Base-by-base conservation (phyloP, 129 eudicot genomes). In the Flaveria ramosissima region DNA sequence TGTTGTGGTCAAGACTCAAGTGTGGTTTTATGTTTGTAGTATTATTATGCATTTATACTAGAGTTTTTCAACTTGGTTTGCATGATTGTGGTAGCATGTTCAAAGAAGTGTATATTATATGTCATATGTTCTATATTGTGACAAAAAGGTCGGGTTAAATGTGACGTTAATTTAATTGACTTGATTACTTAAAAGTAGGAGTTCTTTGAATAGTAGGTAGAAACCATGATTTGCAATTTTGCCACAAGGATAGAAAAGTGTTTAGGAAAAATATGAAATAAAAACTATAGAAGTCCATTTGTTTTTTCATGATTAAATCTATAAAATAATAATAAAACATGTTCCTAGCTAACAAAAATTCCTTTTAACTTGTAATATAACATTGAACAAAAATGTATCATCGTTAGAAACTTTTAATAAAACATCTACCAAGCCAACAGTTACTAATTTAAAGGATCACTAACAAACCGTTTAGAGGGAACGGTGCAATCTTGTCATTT, bases 91-190 rank as follows among this genome's bases (percentile, higher is more conserved):
- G 17, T 62, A 45, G 14, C 39, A 45, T 62, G 21, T 62, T 75
- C 50, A 75, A 75, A 75, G 71, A 75, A 45, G 36, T 13, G 1
- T 51, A 27, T 7, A 26, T 75, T 27, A 62, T 26, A 11, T 6
- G 76, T n/a, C 42, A 51, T 75, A n/a, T 62, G 6, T 46, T 27
- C 0, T 75, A 46, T 27, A 45, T 26, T 43, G 47, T 46, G n/a
- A 36, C 50, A 20, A 62, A 47, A 26, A 75, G 27, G 72, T 62
- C 79, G 9, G 20, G 60, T 46, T 47, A 61, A 47, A 50, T 50
- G 6, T 46, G 43, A 27, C 48, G 61, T 62, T 59, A 75, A n/a
- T 16, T 16, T 20, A 62, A 46, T 75, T 75, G 72, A 75, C 72
- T 30, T 50, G 72, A 47, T 75, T 73, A 55, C 68, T 73, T 73